Base-by-base conservation (phyloP, 495 filamentous ascomycete species). In the Daldinia vernicosa region DNA sequence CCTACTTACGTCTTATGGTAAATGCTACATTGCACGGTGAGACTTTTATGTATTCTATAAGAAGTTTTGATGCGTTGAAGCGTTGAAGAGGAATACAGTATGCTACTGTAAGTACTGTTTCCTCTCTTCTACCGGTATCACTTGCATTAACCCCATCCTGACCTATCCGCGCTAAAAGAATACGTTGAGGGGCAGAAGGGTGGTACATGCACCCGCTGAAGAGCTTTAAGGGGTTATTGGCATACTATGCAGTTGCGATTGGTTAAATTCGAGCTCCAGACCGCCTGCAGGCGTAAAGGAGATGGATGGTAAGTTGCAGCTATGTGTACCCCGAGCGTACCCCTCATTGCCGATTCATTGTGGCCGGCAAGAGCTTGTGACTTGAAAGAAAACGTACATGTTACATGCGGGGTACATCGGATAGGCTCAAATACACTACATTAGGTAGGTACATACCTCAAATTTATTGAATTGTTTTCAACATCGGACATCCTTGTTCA, bases 331-430 rank as follows among this genome's bases (percentile, higher is more conserved):
- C 54, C 45, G 30, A 60, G 59, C 45, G 63, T 71, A 71, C 69
- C 59, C 63, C 69, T 71, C 59, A 71, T 37, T 27, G 12, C 22
- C 56, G 35, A 27, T 28, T 61, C 22, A 39, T 45, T 27, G 52
- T 45, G 55, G 63, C 40, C 32, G 27, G 56, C 50, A 50, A 40
- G 57, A 62, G 62, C 67, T 66, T 57, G 51, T 66, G 67, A 66
- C 56, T 43, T 28, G 11, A 14, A 51, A 33, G 37, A 37, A 26
- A 55, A 39, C 33, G 28, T 50, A 68, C n/a, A n/a, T n/a, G 67
- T 71, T 71, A 71, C 62, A 56, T 54, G 68, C 68, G 68, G 68
- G 61, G 68, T 71, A 71, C 68, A 32, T 72, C 33, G 54, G 8
- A 58, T 15, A 33, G 43, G 24, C 12, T 35, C 33, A 35, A 32